Conservation (phyloP, 768 basidiomycete genomes). For the Podaxis sp. region DNA sequence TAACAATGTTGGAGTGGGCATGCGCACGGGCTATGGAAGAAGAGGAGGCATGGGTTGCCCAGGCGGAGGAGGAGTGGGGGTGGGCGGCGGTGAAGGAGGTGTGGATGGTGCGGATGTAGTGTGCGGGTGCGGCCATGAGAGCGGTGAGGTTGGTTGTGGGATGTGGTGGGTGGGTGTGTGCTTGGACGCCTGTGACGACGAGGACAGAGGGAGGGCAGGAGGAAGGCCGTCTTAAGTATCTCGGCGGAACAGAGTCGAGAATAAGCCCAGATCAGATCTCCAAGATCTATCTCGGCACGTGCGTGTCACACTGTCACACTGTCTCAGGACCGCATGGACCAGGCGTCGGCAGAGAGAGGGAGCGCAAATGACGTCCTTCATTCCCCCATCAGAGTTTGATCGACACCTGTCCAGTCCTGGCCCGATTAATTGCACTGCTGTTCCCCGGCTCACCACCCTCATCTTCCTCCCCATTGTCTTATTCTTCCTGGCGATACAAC, state of each 20-base stretch:
- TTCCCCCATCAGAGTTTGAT: not conserved
- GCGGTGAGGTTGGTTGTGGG: not conserved
- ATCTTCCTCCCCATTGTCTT: not conserved
- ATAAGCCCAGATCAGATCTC: conserved; percentile 3
- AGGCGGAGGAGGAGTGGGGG: conserved; percentile 22
- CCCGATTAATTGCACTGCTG: not conserved
- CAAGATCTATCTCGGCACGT: not conserved
- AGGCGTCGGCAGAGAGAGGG: not conserved
- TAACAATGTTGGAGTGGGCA: conserved; percentile 20
- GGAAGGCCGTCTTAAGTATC: not conserved
- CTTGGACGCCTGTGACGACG: not conserved
- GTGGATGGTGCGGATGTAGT: conserved; percentile 42
- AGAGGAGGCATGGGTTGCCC: conserved; percentile 21
- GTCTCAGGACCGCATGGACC: conserved; percentile 13
- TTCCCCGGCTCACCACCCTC: no score
- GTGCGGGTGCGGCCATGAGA: conserved; percentile 23
- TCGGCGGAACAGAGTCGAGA: not conserved
- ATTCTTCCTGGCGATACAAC: not conserved
- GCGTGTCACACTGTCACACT: conserved; percentile 1
- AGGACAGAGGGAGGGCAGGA: not conserved
- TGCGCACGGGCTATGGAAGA: conserved; percentile 18
- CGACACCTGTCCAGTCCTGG: not conserved
- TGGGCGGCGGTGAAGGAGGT: conserved; percentile 33
- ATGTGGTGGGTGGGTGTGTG: not conserved
- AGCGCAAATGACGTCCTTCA: not conserved